Evolutionary conservation across 176 grass and related monocot genomes (phyloP), one percentile per base, ranked within the genome.

Genomic region (Triticum dicoccoides): DNA sequence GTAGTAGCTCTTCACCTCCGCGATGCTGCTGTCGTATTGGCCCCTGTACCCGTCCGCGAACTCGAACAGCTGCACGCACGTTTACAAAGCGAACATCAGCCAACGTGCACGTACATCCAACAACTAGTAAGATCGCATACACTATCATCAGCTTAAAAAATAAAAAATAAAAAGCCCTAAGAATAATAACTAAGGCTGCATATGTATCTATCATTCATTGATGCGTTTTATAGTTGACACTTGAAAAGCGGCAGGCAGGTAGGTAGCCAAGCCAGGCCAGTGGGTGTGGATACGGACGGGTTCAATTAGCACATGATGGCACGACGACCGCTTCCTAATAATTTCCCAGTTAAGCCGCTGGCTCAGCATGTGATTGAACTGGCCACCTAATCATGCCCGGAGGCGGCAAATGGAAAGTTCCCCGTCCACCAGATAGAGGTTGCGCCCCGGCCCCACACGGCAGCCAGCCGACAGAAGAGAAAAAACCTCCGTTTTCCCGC

Each of bases 1-100:
- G 47, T 97, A 97, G 85, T 97, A 97, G 85, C 87, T 94, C 94
- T 97, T 97, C 78, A 94, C 94, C 44, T 90, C 94, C 13, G 81
- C 91, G 44, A 97, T 94, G 80, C 94, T 97, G 73, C 87, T 88
- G 37, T 97, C 94, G 44, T 97, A 97, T 23, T 89, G 86, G 0
- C 91, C 94, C 54, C 94, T 88, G 65, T 92, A 94, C 79, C 84
- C 91, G 87, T 97, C 91, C n/a, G 86, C 94, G 7, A 97, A 97
- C 76, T 97, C 91, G 79, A 97, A 94, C 68, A 97, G 18, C 87
- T 94, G 86, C 78, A 37, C 29, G 86, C 78, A 37, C 29, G 27
- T n/a, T 29, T 1, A 32, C 41, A 39, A 12, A 23, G 51, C 51
- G 2, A 54, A 65, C 18, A 90, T 74, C 68, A 84, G 61, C 27